Conservation (phyloP, 345 rosid species). For the Salix suchowensis region DNA sequence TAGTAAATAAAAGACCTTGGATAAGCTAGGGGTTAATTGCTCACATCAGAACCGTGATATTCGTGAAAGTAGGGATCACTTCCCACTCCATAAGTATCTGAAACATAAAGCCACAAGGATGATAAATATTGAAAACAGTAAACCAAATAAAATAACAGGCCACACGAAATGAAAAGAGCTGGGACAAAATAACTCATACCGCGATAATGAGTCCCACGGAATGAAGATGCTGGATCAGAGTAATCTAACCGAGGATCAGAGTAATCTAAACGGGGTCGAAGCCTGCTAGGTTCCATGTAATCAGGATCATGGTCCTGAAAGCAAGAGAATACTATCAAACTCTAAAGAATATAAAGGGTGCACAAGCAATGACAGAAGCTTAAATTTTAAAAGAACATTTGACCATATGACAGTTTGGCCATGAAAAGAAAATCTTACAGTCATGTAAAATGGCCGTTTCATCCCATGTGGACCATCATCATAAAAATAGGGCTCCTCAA, state of each 20-base stretch:
- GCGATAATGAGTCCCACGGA: constrained; percentile 35
- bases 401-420: background rate
- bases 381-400: background rate
- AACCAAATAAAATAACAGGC: background rate
- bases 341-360: background rate
- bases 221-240: constrained; percentile 30
- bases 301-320: constrained; percentile 47
- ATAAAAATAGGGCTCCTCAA: constrained; percentile 41
- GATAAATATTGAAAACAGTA: constrained; percentile 5
- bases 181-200: constrained; percentile 24
- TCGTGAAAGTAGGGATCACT: constrained; percentile 38
- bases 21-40: constrained; percentile 19
- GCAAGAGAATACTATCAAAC: constrained; percentile 7
- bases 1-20: background rate
- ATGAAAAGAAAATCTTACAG: constrained; percentile 19
- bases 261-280: constrained; percentile 42
- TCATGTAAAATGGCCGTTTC: constrained; percentile 47
- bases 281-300: constrained; percentile 42
- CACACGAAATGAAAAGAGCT: background rate
- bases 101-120: constrained; percentile 21
- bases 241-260: constrained; percentile 44
- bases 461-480: constrained; percentile 38
- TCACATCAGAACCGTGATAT: constrained; percentile 47
- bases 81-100: constrained; percentile 39
- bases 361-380: background rate